Conservation (phyloP, 495 filamentous ascomycete genomes). For the Paragyromitra xinjiangensis region DNA sequence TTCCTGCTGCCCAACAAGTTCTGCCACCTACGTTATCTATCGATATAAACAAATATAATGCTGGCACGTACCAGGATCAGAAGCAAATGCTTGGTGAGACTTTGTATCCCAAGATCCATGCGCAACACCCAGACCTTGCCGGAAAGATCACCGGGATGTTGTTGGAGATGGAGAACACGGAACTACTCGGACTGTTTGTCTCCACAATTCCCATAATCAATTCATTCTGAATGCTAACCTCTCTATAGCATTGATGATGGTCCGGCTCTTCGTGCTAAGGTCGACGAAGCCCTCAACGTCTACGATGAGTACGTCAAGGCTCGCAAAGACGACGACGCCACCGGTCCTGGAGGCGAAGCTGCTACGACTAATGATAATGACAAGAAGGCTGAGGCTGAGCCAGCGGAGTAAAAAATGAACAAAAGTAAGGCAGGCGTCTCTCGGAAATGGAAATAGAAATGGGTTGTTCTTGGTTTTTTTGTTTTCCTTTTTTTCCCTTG, state of each 20-base stretch:
- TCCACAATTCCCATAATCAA: background rate
- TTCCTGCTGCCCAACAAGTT: conserved; percentile 52
- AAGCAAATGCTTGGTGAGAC: conserved; percentile 98
- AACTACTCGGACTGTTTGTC: conserved; percentile 95
- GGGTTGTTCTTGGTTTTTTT: conserved; percentile 48
- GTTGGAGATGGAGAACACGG: conserved; percentile 96
- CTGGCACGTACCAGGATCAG: conserved; percentile 74
- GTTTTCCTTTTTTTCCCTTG: conserved; percentile 41
- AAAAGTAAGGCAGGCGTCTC: conserved; percentile 54
- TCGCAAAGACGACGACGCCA: conserved; percentile 63
- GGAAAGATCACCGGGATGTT: conserved; percentile 99
- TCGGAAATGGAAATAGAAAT: conserved; percentile 55
- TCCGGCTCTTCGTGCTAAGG: conserved; percentile 86
- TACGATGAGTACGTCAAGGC: conserved; percentile 99
- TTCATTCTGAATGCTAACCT: conserved; percentile 46
- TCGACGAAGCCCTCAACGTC: conserved; percentile 93
- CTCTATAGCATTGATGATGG: conserved; percentile 83
- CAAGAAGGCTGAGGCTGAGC: conserved; percentile 68
- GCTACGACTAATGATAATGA: conserved; percentile 59
- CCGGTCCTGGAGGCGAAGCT: conserved; percentile 51
- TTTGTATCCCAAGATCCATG: conserved; percentile 96
- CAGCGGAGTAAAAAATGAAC: conserved; percentile 55
- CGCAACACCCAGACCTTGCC: conserved; percentile 89
- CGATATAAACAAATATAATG: conserved; percentile 58
- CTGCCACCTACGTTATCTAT: conserved; percentile 60